These are phyloP conservation scores for Claviceps lovelessii DNA, from an alignment of 2,329 filamentous ascomycete genomes.

Conservation along the genomic window DNA sequence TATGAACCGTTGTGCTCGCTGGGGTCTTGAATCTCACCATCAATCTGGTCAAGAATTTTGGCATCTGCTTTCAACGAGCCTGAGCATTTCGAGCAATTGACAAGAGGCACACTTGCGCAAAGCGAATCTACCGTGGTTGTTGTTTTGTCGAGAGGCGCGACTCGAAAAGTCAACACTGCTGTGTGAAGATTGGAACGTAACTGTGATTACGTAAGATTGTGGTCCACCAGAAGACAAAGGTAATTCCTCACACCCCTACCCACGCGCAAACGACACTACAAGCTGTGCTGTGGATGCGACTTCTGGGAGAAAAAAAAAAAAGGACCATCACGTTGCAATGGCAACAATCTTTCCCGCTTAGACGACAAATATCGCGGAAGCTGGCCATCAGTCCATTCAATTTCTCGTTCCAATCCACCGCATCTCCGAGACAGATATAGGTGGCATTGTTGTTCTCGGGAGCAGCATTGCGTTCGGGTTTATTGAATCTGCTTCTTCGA, in stretches of 20 bases:
- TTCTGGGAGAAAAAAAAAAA: constrained; percentile 12
- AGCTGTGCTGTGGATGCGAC: constrained; percentile 10
- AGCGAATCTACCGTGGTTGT: not conserved
- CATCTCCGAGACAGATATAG: not conserved
- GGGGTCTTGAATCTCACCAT: too few species aligned
- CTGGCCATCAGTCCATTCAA: not conserved
- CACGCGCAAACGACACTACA: constrained; percentile 15
- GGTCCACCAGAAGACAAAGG: constrained; percentile 1
- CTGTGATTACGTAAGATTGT: not conserved
- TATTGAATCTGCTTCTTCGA: not conserved
- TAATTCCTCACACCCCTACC: constrained; percentile 9
- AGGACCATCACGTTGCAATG: constrained; percentile 2
- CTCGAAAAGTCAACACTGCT: too few species aligned
- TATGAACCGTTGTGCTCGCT: not conserved
- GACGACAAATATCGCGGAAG: constrained; percentile 4
- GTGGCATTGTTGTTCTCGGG: not conserved
- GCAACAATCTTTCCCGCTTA: constrained; percentile 2
- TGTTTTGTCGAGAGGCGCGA: not conserved
- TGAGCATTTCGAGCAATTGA: too few species aligned
- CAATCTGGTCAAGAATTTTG: too few species aligned
- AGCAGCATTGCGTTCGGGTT: not conserved
- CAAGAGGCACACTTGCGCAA: too few species aligned
- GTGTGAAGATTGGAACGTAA: too few species aligned
- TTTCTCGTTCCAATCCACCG: constrained; percentile 1
- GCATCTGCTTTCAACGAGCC: too few species aligned